Conservation (phyloP, 163 green algal genomes). For the Chlamydomonas reinhardtii region DNA sequence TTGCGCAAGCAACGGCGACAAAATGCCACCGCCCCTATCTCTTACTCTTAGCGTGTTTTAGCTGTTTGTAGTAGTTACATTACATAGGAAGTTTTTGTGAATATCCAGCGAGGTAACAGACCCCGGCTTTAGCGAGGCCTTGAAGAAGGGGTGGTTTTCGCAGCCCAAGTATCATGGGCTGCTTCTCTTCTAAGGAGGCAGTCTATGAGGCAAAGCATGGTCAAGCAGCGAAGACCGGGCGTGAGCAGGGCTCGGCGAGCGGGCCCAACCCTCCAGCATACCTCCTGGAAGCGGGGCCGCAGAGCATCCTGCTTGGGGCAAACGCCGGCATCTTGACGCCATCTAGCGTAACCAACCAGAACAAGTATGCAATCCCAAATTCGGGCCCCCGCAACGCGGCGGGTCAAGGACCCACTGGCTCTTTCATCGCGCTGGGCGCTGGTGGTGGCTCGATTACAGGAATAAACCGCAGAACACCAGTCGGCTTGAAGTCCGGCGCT, state of each 20-base stretch:
- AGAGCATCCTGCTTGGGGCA: slow-evolving; percentile 18
- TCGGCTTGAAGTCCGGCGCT: slow-evolving; percentile 16
- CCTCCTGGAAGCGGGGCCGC: slow-evolving; percentile 31
- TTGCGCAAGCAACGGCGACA: too few relatives aligned
- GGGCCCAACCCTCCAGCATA: slow-evolving; percentile 24
- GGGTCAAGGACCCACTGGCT: neutral
- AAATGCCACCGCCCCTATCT: too few relatives aligned
- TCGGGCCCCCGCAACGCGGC: neutral
- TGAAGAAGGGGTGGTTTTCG: too few relatives aligned
- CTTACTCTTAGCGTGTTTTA: too few relatives aligned
- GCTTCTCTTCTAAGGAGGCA: slow-evolving; percentile 31
- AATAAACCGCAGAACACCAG: slow-evolving; percentile 4
- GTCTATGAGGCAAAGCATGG: slow-evolving; percentile 6
- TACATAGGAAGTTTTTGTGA: too few relatives aligned
- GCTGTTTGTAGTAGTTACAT: too few relatives aligned
- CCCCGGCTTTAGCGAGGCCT: too few relatives aligned
- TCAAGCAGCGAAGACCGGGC: too few relatives aligned
- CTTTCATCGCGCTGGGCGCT: slow-evolving; percentile 39
- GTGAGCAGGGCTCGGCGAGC: neutral
- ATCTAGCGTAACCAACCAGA: neutral
- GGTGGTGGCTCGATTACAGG: slow-evolving; percentile 15
- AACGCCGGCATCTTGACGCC: slow-evolving; percentile 4
- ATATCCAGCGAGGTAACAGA: too few relatives aligned
- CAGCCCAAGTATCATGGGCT: slow-evolving; percentile 10
- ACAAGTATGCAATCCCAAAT: slow-evolving; percentile 41